Percentiles rank a stretch among this genome's conserved stretches.
Conservation (phyloP, 306 rosid genomes). For the Prinsepia uniflora region DNA sequence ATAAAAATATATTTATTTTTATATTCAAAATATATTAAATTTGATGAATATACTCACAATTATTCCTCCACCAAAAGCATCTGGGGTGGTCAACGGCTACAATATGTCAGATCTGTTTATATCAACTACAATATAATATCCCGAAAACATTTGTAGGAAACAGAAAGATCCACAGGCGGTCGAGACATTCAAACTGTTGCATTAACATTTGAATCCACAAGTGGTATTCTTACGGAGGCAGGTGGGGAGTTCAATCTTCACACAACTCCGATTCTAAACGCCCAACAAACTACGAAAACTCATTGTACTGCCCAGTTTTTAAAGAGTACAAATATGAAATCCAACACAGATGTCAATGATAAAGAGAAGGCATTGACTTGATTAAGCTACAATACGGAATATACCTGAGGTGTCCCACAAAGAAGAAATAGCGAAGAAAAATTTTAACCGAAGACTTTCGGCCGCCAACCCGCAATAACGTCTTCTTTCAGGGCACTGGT, state of each 20-base stretch:
- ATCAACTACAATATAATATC: background rate
- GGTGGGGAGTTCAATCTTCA: background rate
- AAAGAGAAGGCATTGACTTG: background rate
- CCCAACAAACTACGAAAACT: too few relatives aligned
- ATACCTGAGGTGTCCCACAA: background rate
- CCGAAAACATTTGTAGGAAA: background rate
- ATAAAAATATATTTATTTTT: too few relatives aligned
- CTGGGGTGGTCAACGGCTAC: too few relatives aligned
- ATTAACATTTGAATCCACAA: background rate
- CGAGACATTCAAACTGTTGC: background rate
- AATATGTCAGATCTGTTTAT: too few relatives aligned
- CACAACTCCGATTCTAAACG: too few relatives aligned
- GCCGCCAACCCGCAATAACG: conserved; percentile 93
- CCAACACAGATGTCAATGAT: background rate
- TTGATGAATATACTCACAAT: too few relatives aligned
- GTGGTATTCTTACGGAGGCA: background rate
- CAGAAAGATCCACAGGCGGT: background rate
- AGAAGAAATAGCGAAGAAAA: background rate
- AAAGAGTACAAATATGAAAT: background rate
- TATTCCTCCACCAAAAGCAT: too few relatives aligned
- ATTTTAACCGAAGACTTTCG: conserved; percentile 70
- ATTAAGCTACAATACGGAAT: background rate
- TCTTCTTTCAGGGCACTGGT: conserved; percentile 73
- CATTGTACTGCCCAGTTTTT: too few relatives aligned
- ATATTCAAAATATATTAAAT: too few relatives aligned